Evolutionary conservation across 768 basidiomycete genomes (phyloP).

Genomic region (Serendipita sp.): DNA sequence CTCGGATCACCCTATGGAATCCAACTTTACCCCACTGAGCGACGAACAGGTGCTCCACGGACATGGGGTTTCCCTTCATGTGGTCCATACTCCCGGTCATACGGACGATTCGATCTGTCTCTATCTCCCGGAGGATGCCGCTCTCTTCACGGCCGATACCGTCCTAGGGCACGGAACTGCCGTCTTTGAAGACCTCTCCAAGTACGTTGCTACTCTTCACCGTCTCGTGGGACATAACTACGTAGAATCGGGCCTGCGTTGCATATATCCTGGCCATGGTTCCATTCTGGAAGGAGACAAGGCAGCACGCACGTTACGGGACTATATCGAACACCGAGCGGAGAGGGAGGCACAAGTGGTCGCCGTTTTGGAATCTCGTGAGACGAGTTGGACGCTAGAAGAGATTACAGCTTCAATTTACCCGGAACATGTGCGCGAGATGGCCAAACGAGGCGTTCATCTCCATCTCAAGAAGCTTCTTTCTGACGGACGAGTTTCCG

Average conservation of each 20-base stretch:
- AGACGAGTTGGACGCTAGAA: constrained; percentile 41
- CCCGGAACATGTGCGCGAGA: constrained; percentile 50
- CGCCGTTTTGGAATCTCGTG: constrained; percentile 24
- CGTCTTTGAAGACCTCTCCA: constrained; percentile 66
- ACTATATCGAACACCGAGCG: constrained; percentile 66
- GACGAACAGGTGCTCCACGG: constrained; percentile 37
- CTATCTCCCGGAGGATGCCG: constrained; percentile 46
- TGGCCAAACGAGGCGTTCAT: constrained; percentile 51
- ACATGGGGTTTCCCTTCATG: constrained; percentile 26
- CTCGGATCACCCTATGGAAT: constrained; percentile 16
- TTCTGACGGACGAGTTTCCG: constrained; percentile 40
- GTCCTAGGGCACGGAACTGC: constrained; percentile 82
- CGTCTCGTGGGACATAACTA: constrained; percentile 22
- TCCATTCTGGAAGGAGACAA: constrained; percentile 51
- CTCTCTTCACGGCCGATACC: constrained; percentile 80
- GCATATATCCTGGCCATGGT: constrained; percentile 82
- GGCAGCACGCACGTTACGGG: constrained; percentile 30
- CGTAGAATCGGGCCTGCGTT: constrained; percentile 25
- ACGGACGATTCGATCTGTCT: constrained; percentile 74
- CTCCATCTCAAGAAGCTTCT: constrained; percentile 62
- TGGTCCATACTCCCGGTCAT: constrained; percentile 82
- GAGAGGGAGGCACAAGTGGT: constrained; percentile 71
- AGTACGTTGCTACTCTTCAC: constrained; percentile 50
- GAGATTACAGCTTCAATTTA: constrained; percentile 46
- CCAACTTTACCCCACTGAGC: constrained; percentile 38